Percentiles rank a stretch among this genome's conserved stretches.
phyloP scores from a whole-genome alignment of 768 basidiomycete species.

The Galerina sulciceps region DNA sequence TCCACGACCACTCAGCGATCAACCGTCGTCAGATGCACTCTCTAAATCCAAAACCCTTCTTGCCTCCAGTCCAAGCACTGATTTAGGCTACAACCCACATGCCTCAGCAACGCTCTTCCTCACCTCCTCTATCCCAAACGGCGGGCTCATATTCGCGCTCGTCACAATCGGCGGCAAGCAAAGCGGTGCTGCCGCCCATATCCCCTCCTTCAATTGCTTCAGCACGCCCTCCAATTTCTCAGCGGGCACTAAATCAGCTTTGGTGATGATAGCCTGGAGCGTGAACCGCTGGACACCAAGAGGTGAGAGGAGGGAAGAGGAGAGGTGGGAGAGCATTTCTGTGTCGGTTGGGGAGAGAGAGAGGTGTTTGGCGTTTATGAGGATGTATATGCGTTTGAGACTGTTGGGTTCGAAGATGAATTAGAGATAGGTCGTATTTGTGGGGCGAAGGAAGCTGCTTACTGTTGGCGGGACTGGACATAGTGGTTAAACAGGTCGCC shows the following conservation, averaged over 20 bases:
- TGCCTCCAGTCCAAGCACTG: background rate
- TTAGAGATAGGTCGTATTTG: conserved; percentile 4
- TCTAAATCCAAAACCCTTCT: too few species aligned
- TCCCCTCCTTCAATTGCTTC: conserved; percentile 47
- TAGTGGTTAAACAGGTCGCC: conserved; percentile 72
- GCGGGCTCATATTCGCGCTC: conserved; percentile 47
- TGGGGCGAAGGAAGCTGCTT: conserved; percentile 24
- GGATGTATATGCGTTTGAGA: conserved; percentile 69
- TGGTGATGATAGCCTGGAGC: conserved; percentile 75
- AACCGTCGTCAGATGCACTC: too few species aligned
- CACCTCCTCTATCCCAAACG: conserved; percentile 60
- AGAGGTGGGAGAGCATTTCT: conserved; percentile 64
- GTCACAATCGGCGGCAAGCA: conserved; percentile 73
- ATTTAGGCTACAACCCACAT: conserved; percentile 41
- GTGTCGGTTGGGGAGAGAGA: conserved; percentile 57
- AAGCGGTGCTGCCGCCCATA: conserved; percentile 59
- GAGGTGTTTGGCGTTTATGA: conserved; percentile 69
- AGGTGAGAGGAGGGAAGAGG: conserved; percentile 38
- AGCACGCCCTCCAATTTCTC: conserved; percentile 39
- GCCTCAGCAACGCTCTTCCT: conserved; percentile 63
- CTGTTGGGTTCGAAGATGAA: conserved; percentile 37
- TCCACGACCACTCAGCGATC: too few species aligned
- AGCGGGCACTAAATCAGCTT: conserved; percentile 56
- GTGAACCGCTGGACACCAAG: conserved; percentile 53
- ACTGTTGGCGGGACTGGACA: conserved; percentile 64